Evolutionary conservation across 73 alveolate species (phyloP).

Genomic region (Tetrahymena malaccensis): DNA sequence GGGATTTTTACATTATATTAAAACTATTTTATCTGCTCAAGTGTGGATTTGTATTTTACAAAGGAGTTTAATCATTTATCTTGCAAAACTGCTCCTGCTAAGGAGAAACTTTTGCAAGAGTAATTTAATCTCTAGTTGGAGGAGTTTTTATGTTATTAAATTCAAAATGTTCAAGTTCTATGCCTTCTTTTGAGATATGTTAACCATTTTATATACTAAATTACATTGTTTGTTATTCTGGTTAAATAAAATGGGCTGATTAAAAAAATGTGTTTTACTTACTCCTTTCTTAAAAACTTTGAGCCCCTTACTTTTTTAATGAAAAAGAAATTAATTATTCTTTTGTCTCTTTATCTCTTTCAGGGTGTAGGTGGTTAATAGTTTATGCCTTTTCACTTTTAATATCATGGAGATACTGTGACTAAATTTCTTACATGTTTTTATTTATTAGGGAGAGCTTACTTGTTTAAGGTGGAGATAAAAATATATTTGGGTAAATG

Average conservation of each 20-base stretch:
- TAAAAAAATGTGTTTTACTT: background rate
- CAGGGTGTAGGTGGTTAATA: background rate
- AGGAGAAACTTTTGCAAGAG: background rate
- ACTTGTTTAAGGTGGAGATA: background rate
- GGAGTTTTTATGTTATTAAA: background rate
- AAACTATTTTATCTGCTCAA: background rate
- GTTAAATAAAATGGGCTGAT: background rate
- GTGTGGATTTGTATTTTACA: background rate
- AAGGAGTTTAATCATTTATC: no score
- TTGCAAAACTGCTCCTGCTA: background rate
- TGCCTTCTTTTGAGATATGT: background rate
- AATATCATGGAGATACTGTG: background rate
- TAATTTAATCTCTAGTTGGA: background rate
- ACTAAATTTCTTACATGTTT: background rate
- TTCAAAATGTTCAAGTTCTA: no score
- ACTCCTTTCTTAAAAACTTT: background rate
- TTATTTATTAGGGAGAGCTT: background rate
- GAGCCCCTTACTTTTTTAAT: background rate
- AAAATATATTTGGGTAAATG: background rate
- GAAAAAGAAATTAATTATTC: background rate
- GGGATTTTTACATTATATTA: background rate
- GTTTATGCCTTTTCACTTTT: background rate
- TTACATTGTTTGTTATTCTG: background rate
- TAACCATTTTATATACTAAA: background rate
- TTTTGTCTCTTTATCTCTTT: background rate